Evolutionary conservation across 2,329 filamentous ascomycete species (phyloP).

Genomic region (Penicillium glabrum): DNA sequence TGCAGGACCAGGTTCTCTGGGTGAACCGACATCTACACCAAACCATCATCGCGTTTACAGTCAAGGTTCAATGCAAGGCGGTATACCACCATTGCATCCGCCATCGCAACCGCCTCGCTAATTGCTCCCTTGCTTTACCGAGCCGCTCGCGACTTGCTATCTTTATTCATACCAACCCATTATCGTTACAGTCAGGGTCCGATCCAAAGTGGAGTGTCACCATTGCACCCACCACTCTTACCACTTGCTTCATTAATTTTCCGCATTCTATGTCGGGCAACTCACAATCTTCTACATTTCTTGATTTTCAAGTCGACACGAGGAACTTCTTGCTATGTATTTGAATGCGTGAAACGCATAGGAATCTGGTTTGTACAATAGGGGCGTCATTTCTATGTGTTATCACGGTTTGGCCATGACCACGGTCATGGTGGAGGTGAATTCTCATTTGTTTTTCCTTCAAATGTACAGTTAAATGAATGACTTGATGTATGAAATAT

Average conservation of each 20-base stretch:
- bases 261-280: neutral
- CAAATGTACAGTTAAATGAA: conserved; percentile 24
- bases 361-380: neutral
- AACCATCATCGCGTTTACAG: conserved; percentile 41
- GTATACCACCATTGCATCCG: conserved; percentile 26
- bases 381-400: neutral
- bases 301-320: neutral
- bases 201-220: conserved; percentile 24
- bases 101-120: conserved; percentile 29
- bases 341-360: neutral
- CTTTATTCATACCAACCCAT: conserved; percentile 22
- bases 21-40: conserved; percentile 23
- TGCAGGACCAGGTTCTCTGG: conserved; percentile 23
- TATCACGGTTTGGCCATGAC: neutral
- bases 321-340: neutral
- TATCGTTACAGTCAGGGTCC: conserved; percentile 41
- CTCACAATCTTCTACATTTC: neutral
- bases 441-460: neutral
- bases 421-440: neutral
- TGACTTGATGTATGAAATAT: conserved; percentile 22
- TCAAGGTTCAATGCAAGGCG: conserved; percentile 33
- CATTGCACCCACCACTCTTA: conserved; percentile 27
- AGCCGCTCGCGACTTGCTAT: neutral
- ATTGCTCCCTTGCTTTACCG: neutral
- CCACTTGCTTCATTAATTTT: conserved; percentile 16